Conservation (phyloP, 164 flowering plant species). For the grape (Vitis vinifera) region ASM3070453v1 NC_081813.1:16247001-16247500, state of each 20-base stretch:
- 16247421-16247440: constrained; percentile 92
- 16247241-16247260: constrained; percentile 71
- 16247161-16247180: constrained; percentile 93
- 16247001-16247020: constrained; percentile 97
- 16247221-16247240: constrained; percentile 96
- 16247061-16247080: constrained; percentile 95
- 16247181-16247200: constrained; percentile 91
- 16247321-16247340: constrained; percentile 96
- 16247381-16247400: constrained; percentile 70
- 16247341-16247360: constrained; percentile 96
- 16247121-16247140: constrained; percentile 84
- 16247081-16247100: constrained; percentile 79
- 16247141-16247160: constrained; percentile 98
- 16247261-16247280: constrained; percentile 83
- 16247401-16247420: constrained; percentile 85
- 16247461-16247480: constrained; percentile 86
- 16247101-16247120: constrained; percentile 98
- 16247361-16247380: constrained; percentile 77
- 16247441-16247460: constrained; percentile 79
- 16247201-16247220: constrained; percentile 90
- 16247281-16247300: constrained; percentile 75
- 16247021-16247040: constrained; percentile 85
- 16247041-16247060: constrained; percentile 91
- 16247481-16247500: constrained; percentile 66
- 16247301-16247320: constrained; percentile 81